Base-by-base conservation (phyloP, 306 rosid species). In the Prunus campanulata region DNA sequence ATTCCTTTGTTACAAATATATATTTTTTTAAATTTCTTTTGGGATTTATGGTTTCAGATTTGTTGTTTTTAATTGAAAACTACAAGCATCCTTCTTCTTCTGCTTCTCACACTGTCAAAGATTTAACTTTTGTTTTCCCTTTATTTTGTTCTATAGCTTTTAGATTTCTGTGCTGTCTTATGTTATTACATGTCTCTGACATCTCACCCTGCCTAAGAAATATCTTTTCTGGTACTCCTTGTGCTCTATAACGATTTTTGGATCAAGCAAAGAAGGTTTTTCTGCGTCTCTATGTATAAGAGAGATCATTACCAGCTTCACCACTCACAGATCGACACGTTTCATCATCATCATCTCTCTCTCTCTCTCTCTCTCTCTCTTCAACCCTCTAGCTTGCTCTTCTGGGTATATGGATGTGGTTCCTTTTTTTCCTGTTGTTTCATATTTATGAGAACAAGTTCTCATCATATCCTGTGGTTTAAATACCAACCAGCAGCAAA, bases 321-420 rank as follows among this genome's bases (percentile, higher is more conserved):
- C 79, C 76, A 67, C 47, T 42, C 60, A 66, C 66, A 65, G 71
- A 79, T 79, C 79, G 73, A 85, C 90, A 84, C 80, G 87, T 88
- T 79, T 83, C 75, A 55, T 55, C 22, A 46, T n/a, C 48, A 16
- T 83, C 75, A 55, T 55, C 22, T 35, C 16, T 42, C 11, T 16
- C 48, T 39, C 79, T 63, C 54, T 57, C 61, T n/a, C 48, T 39
- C 79, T 63, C 54, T 57, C 62, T 72, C 70, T 30, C 24, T 29
- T 1, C 22, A 29, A 8, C 10, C 22, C 30, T 24, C 39, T 72
- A 11, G 64, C 30, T 24, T 20, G 29, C 57, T 59, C 48, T 29
- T 67, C 55, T 70, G 57, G 75, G 87, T 83, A 86, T 78, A 72
- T 69, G 70, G 67, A 75, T 64, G 73, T 63, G 80, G 74, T 79